Base-by-base conservation (phyloP, 83 land plant species). In the Thuja plicata region DNA sequence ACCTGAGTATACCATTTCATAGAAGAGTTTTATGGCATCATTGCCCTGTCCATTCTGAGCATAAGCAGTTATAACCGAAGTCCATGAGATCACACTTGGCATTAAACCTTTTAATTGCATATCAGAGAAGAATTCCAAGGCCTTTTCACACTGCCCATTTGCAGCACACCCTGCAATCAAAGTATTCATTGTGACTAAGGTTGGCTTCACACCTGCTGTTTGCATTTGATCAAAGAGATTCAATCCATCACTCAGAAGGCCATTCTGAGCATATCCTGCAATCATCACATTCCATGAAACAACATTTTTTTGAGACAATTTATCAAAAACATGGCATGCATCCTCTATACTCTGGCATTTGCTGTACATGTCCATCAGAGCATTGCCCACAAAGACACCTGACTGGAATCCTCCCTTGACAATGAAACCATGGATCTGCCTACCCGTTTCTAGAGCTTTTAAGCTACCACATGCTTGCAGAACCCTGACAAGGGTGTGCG, bases 381-480 rank as follows among this genome's bases (percentile, higher is more conserved):
- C 92, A 89, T 87, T 91, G 21, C 88, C 87, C 66, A 92, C 91
- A 85, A 90, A 90, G 54, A 57, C 87, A 86, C 91, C 91, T 13
- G 86, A 74, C 79, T 81, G 62, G 35, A 92, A 66, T 30, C 87
- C 87, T 86, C 86, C 87, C 17, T 66, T 13, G 12, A 73, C n/a
- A 11, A 91, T 71, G 76, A 82, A 46, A 17, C 84, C 27, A 82
- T 94, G 93, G 30, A 94, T 92, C 71, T 90, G 80, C 84, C 76
- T 91, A 9, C 96, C 93, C 34, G 16, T 30, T 37, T 91, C 86
- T 30, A 94, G 66, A 6, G 87, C 48, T 19, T 92, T 91, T 70
- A 91, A 45, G 76, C 90, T 92, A 34, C 91, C 91, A 87, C 94
- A 94, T 88, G 96, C 94, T 85, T 94, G 88, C 73, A 94, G 57